Evolutionary conservation across 2,329 filamentous ascomycete genomes (phyloP).

Genomic region (Cordyceps militaris): DNA sequence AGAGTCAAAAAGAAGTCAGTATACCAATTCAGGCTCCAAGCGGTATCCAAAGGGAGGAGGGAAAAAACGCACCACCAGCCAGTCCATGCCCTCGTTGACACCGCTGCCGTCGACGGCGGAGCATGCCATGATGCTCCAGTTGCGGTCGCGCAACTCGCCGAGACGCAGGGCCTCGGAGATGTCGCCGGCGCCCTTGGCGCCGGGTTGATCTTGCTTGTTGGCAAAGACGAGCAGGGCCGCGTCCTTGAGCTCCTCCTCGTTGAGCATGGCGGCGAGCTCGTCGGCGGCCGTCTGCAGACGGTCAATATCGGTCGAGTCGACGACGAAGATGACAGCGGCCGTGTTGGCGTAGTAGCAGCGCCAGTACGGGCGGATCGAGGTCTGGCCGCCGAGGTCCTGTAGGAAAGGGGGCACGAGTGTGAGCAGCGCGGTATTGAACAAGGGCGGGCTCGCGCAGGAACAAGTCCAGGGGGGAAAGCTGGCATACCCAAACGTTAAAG

Average conservation of each 20-base stretch:
- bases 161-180: conserved; percentile 90
- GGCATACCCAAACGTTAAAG: conserved; percentile 91
- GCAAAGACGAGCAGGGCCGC: conserved; percentile 91
- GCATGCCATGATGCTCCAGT: conserved; percentile 99
- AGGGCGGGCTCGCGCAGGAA: neutral
- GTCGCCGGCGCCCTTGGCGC: conserved; percentile 91
- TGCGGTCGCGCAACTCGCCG: conserved; percentile 86
- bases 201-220: conserved; percentile 98
- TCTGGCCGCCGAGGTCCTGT: conserved; percentile 90
- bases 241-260: conserved; percentile 93
- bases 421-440: neutral
- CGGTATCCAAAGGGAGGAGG: conserved; percentile 4
- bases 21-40: neutral
- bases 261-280: conserved; percentile 89
- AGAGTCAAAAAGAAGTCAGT: neutral
- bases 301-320: conserved; percentile 96
- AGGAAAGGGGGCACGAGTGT: neutral
- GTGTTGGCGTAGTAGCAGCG: conserved; percentile 99
- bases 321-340: conserved; percentile 95
- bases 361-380: conserved; percentile 98
- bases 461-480: neutral
- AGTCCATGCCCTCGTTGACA: conserved; percentile 97
- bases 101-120: conserved; percentile 93
- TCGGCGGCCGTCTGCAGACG: conserved; percentile 87
- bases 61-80: conserved; percentile 70